A percentile compares a stretch with the other conserved stretches of the same genome.
Conservation (phyloP, 495 filamentous ascomycete genomes). For the Penicillium malachiteum region DNA sequence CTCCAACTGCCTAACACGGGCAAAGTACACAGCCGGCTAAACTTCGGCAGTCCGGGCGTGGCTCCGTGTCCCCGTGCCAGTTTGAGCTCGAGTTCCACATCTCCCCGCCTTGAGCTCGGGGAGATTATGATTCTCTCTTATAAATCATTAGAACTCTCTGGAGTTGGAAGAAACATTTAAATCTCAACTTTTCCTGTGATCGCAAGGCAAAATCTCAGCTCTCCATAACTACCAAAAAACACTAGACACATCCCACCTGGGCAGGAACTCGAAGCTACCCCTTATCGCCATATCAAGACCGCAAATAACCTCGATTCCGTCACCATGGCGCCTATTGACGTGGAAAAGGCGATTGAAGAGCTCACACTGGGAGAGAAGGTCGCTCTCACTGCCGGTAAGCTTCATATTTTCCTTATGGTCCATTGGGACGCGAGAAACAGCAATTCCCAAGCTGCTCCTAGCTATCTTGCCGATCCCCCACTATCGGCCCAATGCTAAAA, state of each 20-base stretch:
- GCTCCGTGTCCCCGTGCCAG: slow-evolving; percentile 27
- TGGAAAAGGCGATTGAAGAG: slow-evolving; percentile 61
- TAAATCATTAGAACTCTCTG: neutral
- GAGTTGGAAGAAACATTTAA: neutral
- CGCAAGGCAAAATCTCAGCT: neutral
- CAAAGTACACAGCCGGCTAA: slow-evolving; percentile 14
- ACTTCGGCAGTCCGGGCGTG: slow-evolving; percentile 17
- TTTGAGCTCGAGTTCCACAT: slow-evolving; percentile 8
- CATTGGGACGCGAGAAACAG: neutral
- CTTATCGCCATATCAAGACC: no score
- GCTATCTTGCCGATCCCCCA: neutral
- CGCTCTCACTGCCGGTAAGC: slow-evolving; percentile 57
- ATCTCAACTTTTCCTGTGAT: neutral
- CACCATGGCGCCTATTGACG: slow-evolving; percentile 57
- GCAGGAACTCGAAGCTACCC: neutral
- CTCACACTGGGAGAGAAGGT: slow-evolving; percentile 63
- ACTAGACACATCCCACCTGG: no score
- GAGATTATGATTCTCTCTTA: neutral
- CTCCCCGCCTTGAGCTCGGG: neutral
- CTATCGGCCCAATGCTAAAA: slow-evolving; percentile 2
- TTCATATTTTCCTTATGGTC: neutral
- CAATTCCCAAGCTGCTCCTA: neutral
- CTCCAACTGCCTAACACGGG: no score
- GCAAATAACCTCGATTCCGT: slow-evolving; percentile 1
- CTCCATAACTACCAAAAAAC: neutral